phyloP scores from a whole-genome alignment of 2,329 filamentous ascomycete genomes.

The Colletotrichum musicola region DNA sequence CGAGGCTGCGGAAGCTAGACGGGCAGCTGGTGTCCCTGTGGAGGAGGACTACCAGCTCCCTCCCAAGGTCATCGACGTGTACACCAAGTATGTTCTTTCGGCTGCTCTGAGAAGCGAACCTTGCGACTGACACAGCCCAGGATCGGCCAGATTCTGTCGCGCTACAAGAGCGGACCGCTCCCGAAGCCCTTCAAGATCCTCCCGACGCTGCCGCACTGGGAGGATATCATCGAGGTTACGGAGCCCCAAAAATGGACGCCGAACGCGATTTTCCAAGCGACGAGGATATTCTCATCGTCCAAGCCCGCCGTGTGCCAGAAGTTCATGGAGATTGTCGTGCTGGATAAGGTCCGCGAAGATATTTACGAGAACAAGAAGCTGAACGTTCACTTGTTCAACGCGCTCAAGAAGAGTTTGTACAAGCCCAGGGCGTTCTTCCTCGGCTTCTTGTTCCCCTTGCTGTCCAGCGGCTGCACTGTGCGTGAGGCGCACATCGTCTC shows the following conservation, averaged over 20 bases:
- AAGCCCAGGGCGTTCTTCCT: slow-evolving; percentile 93
- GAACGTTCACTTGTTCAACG: slow-evolving; percentile 94
- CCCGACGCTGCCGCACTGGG: slow-evolving; percentile 92
- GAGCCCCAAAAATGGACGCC: slow-evolving; percentile 80
- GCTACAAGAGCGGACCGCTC: slow-evolving; percentile 95
- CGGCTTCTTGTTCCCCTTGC: slow-evolving; percentile 90
- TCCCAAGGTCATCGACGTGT: slow-evolving; percentile 93
- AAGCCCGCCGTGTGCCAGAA: slow-evolving; percentile 84
- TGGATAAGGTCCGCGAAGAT: slow-evolving; percentile 92
- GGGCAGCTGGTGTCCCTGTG: slow-evolving; percentile 63
- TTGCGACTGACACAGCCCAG: slow-evolving; percentile 53
- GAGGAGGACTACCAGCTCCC: slow-evolving; percentile 91
- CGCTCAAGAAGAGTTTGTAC: slow-evolving; percentile 91
- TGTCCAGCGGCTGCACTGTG: slow-evolving; percentile 87
- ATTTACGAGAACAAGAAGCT: slow-evolving; percentile 95
- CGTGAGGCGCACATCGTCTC: slow-evolving; percentile 93
- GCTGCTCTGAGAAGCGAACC: not conserved
- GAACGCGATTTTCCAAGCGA: slow-evolving; percentile 87
- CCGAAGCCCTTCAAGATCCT: slow-evolving; percentile 98
- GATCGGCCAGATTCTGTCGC: slow-evolving; percentile 87
- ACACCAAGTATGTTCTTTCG: slow-evolving; percentile 75
- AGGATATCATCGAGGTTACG: slow-evolving; percentile 87
- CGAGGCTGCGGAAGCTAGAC: slow-evolving; percentile 74
- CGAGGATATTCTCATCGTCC: slow-evolving; percentile 89
- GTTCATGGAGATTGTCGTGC: slow-evolving; percentile 87